phyloP scores from a whole-genome alignment of 73 alveolate genomes.

The Paramecium primaurelia region DNA sequence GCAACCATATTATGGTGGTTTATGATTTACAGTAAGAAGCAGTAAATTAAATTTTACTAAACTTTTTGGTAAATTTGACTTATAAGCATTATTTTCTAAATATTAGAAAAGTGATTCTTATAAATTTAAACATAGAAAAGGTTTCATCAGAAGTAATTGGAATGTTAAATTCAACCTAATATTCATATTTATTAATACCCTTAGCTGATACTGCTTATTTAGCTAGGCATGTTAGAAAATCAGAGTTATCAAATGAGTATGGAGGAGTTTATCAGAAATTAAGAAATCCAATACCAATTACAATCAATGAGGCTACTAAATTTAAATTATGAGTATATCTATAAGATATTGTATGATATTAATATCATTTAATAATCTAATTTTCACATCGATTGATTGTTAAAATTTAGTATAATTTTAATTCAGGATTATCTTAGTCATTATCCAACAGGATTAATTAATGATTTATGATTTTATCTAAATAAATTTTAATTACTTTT shows the following conservation, averaged over 20 bases:
- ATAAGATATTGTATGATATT: background rate
- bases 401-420: no score
- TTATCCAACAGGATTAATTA: no score
- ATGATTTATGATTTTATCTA: no score
- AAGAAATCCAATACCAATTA: background rate
- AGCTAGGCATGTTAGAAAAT: background rate
- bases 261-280: background rate
- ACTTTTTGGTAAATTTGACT: background rate
- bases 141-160: background rate
- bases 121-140: background rate
- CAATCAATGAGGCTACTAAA: background rate
- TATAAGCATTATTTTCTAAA: background rate
- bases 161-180: background rate
- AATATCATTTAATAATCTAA: background rate
- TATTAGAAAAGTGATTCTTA: background rate
- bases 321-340: background rate
- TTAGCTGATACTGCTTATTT: background rate
- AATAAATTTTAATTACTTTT: no score
- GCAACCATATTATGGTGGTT: background rate
- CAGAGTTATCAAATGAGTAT: background rate
- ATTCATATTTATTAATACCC: background rate
- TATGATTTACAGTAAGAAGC: background rate
- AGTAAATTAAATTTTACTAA: background rate
- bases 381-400: no score
- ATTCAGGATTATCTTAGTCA: background rate